These are phyloP conservation scores for Colletotrichum gloeosporioides DNA, from an alignment of 2,329 filamentous ascomycete species.

Conservation along the genomic window DNA sequence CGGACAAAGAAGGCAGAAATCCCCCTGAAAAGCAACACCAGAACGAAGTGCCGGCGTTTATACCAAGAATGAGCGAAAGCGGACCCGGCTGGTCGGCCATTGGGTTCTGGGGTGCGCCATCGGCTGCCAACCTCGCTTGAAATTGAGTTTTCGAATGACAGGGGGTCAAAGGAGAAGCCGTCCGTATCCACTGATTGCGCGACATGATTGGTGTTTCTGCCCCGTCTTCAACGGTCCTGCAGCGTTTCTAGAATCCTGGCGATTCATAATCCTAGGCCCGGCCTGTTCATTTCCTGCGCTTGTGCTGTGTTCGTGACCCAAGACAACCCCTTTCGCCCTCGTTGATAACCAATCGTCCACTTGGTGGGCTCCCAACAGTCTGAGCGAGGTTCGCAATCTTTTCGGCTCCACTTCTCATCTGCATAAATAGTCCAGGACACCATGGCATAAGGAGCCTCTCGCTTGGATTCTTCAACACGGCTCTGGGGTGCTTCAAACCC, in stretches of 20 bases:
- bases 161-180: background rate
- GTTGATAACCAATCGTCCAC: background rate
- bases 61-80: constrained; percentile 18
- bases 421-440: background rate
- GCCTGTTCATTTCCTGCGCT: background rate
- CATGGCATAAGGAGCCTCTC: background rate
- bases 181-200: background rate
- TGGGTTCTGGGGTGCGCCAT: background rate
- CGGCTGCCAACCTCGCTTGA: background rate
- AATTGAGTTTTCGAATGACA: background rate
- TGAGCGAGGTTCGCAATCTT: background rate
- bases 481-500: background rate
- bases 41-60: constrained; percentile 20
- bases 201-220: background rate
- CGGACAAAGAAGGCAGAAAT: background rate
- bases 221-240: background rate
- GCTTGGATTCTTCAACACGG: background rate
- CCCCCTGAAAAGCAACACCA: background rate
- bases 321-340: background rate
- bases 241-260: background rate
- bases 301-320: background rate
- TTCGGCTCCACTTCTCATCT: background rate
- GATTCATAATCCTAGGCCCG: background rate
- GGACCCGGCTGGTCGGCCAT: background rate
- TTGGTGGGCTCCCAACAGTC: background rate